Percentiles rank a stretch among this genome's conserved stretches.
These are phyloP conservation scores for Phytopythium ostracodes DNA, from an alignment of 352 stramenopile species.

Conservation along the genomic window DNA sequence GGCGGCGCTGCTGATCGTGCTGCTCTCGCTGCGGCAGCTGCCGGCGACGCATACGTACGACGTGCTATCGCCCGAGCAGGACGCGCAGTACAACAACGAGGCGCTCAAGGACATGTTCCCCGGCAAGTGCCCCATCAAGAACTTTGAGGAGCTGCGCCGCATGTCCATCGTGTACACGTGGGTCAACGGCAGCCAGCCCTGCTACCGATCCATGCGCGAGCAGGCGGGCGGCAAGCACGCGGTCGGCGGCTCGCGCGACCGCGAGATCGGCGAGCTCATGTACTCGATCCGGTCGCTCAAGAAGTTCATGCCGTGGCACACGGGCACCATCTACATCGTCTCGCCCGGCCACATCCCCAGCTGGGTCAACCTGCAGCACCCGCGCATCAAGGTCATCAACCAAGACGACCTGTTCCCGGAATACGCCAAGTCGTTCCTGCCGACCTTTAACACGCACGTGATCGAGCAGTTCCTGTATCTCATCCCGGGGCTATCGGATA, in stretches of 20 bases:
- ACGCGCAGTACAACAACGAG: slow-evolving; percentile 29
- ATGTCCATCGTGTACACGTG: slow-evolving; percentile 90
- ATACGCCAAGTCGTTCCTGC: slow-evolving; percentile 75
- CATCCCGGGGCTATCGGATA: slow-evolving; percentile 81
- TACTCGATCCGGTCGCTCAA: slow-evolving; percentile 84
- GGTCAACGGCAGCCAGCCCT: slow-evolving; percentile 85
- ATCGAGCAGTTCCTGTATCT: slow-evolving; percentile 88
- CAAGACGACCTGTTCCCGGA: slow-evolving; percentile 84
- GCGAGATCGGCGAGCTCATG: slow-evolving; percentile 86
- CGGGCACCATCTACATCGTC: slow-evolving; percentile 83
- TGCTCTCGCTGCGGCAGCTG: slow-evolving; percentile 41
- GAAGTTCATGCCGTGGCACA: slow-evolving; percentile 84
- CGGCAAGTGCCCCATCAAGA: slow-evolving; percentile 80
- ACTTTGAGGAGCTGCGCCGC: slow-evolving; percentile 78
- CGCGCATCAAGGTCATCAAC: slow-evolving; percentile 83
- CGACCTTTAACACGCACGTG: slow-evolving; percentile 87
- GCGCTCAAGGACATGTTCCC: slow-evolving; percentile 64
- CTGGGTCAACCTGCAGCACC: slow-evolving; percentile 81
- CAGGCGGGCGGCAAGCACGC: slow-evolving; percentile 65
- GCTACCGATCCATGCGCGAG: slow-evolving; percentile 70
- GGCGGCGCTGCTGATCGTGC: slow-evolving; percentile 44
- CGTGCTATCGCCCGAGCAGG: slow-evolving; percentile 24
- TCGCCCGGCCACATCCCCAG: slow-evolving; percentile 75
- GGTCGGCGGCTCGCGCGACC: slow-evolving; percentile 74
- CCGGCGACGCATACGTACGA: slow-evolving; percentile 25